Conservation (phyloP, 2,329 filamentous ascomycete genomes). For the Sporothrix pseudoabietina region DNA sequence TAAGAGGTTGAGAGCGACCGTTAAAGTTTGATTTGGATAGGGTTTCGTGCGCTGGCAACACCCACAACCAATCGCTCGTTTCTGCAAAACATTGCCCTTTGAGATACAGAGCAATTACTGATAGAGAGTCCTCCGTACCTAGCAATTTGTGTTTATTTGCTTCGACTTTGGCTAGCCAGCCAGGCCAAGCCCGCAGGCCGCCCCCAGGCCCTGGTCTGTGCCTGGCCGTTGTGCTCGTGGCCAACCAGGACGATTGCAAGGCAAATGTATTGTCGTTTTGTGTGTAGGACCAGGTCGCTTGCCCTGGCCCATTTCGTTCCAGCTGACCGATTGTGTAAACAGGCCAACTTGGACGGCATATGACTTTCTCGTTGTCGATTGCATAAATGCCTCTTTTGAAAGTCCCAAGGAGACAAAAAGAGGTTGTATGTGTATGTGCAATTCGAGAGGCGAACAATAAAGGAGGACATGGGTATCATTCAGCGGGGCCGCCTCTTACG, state of each 20-base stretch:
- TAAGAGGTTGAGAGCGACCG: background rate
- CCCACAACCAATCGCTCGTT: slow-evolving; percentile 9
- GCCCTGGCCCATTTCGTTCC: background rate
- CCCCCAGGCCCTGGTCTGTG: slow-evolving; percentile 16
- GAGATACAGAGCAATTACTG: background rate
- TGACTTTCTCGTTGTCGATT: background rate
- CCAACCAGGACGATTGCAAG: background rate
- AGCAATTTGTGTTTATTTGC: background rate
- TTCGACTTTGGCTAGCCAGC: background rate
- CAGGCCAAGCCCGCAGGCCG: background rate
- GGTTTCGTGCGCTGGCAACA: slow-evolving; percentile 16
- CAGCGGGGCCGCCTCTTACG: slow-evolving; percentile 1
- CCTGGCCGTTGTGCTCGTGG: background rate
- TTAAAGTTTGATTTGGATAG: background rate
- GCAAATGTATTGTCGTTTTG: background rate
- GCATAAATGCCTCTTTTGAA: slow-evolving; percentile 10
- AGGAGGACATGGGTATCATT: background rate
- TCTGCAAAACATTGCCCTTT: background rate
- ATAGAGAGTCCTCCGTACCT: background rate
- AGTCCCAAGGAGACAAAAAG: background rate
- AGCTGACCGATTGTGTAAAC: background rate
- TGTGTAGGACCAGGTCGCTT: slow-evolving; percentile 2
- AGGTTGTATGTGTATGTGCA: background rate
- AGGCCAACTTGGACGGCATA: background rate
- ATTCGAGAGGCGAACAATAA: background rate